phyloP scores from a whole-genome alignment of 805 yeast genomes.

The Candida morakotiae region DNA sequence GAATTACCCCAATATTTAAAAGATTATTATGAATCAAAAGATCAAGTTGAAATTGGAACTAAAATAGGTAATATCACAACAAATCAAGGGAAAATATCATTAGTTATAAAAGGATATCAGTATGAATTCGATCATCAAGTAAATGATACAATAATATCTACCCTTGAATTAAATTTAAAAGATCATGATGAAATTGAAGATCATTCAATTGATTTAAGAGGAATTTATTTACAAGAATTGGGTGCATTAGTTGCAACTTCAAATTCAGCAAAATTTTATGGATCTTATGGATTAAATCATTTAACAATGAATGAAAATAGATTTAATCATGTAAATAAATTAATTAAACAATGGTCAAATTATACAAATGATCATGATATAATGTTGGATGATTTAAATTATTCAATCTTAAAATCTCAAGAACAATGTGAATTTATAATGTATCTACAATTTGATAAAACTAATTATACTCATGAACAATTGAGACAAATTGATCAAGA shows the following conservation, averaged over 20 bases:
- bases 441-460: conserved; percentile 66
- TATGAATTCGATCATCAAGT: conserved; percentile 21
- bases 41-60: conserved; percentile 13
- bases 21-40: conserved; percentile 22
- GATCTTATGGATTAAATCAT: conserved; percentile 60
- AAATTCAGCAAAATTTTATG: conserved; percentile 60
- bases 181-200: conserved; percentile 47
- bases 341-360: conserved; percentile 43
- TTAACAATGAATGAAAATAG: conserved; percentile 38
- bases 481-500: conserved; percentile 68
- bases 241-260: conserved; percentile 62
- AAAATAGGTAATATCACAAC: conserved; percentile 28
- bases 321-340: conserved; percentile 42
- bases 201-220: conserved; percentile 49
- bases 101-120: conserved; percentile 18
- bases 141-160: conserved; percentile 33
- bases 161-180: conserved; percentile 22
- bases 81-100: conserved; percentile 23
- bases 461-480: conserved; percentile 49
- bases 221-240: conserved; percentile 61
- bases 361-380: conserved; percentile 38
- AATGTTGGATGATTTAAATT: conserved; percentile 33
- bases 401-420: conserved; percentile 25
- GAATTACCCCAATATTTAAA: conserved; percentile 27
- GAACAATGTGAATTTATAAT: conserved; percentile 66